Conservation (phyloP, 2,329 filamentous ascomycete genomes). For the Blastomyces silverae region DNA sequence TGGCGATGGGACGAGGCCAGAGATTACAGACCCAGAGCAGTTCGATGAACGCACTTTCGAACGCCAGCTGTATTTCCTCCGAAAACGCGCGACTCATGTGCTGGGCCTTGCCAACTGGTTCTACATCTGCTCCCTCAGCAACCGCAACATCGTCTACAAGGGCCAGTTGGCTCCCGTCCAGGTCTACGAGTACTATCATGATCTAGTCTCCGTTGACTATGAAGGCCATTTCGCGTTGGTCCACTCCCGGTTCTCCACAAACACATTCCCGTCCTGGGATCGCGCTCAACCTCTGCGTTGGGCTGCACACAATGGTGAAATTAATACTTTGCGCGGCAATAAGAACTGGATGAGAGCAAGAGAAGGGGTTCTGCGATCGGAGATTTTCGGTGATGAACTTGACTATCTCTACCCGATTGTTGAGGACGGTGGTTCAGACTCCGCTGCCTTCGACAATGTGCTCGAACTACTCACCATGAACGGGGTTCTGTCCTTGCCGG, state of each 20-base stretch:
- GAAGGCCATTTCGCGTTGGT: slow-evolving; percentile 95
- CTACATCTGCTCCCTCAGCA: slow-evolving; percentile 91
- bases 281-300: slow-evolving; percentile 91
- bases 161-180: slow-evolving; percentile 89
- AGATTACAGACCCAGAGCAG: slow-evolving; percentile 66
- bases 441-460: slow-evolving; percentile 94
- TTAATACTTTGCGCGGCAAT: slow-evolving; percentile 93
- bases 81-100: slow-evolving; percentile 90
- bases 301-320: slow-evolving; percentile 98
- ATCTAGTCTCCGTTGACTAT: slow-evolving; percentile 93
- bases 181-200: slow-evolving; percentile 97
- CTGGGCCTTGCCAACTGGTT: slow-evolving; percentile 98
- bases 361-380: slow-evolving; percentile 89
- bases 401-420: slow-evolving; percentile 89
- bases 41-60: slow-evolving; percentile 87
- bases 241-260: slow-evolving; percentile 95
- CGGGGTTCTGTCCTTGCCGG: slow-evolving; percentile 86
- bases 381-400: slow-evolving; percentile 85
- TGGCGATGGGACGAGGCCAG: slow-evolving; percentile 70
- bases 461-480: slow-evolving; percentile 91
- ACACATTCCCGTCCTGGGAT: slow-evolving; percentile 98
- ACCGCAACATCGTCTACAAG: slow-evolving; percentile 99
- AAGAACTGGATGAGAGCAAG: slow-evolving; percentile 99
- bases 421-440: slow-evolving; percentile 93
- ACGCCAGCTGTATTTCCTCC: slow-evolving; percentile 84